A percentile compares a stretch with the other conserved stretches of the same genome.
These are phyloP conservation scores for Pseudogymnoascus sp. DNA, from an alignment of 2,329 filamentous ascomycete species.

Conservation along the genomic window DNA sequence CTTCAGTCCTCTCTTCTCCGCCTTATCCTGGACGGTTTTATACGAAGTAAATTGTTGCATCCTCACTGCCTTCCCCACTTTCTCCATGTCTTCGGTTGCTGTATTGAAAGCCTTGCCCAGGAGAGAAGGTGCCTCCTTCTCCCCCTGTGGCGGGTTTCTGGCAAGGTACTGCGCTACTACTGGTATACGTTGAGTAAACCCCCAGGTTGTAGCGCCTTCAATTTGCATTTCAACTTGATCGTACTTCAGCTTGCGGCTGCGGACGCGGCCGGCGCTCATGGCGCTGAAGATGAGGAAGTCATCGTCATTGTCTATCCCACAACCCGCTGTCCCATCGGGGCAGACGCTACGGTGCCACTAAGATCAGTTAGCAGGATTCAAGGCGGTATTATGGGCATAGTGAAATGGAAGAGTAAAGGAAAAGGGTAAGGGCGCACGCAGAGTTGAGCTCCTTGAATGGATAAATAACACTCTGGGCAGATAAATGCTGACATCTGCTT, in stretches of 20 bases:
- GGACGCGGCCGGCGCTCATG: neutral
- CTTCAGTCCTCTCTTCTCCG: neutral
- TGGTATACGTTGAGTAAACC: neutral
- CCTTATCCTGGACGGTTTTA: neutral
- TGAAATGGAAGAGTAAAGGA: neutral
- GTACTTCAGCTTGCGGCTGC: neutral
- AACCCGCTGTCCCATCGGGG: neutral
- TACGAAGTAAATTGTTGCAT: neutral
- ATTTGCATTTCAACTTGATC: neutral
- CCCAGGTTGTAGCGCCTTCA: neutral
- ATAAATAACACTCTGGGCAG: neutral
- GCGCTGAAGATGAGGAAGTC: neutral
- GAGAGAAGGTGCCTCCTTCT: neutral
- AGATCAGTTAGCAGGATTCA: neutral
- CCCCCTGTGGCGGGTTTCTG: neutral
- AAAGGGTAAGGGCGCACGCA: neutral
- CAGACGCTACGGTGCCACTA: constrained; percentile 1
- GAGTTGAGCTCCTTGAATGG: neutral
- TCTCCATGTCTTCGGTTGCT: neutral
- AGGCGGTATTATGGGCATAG: neutral
- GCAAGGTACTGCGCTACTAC: neutral
- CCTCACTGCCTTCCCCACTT: neutral
- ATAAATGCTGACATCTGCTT: neutral
- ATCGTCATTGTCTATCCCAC: neutral
- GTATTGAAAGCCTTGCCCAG: neutral